Evolutionary conservation across 2,329 filamentous ascomycete species (phyloP).

Genomic region (Botrytis medusae): DNA sequence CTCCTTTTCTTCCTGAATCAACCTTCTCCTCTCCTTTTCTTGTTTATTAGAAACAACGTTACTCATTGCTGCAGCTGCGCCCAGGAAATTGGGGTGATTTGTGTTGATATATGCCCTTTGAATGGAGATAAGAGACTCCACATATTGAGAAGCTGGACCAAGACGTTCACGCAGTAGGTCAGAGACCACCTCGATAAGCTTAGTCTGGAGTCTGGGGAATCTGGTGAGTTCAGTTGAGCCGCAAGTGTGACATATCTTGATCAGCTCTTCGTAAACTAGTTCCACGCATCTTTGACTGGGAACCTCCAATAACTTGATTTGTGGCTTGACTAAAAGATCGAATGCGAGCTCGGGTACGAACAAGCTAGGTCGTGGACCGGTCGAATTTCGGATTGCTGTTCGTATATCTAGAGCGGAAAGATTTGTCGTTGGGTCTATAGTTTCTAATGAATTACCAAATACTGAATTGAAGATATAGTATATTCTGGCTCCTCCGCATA

Average conservation of each 20-base stretch:
- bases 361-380: slow-evolving; percentile 88
- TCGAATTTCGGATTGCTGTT: slow-evolving; percentile 97
- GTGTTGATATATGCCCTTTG: slow-evolving; percentile 99
- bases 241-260: slow-evolving; percentile 99
- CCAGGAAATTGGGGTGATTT: slow-evolving; percentile 97
- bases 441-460: slow-evolving; percentile 93
- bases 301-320: slow-evolving; percentile 94
- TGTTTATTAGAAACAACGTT: slow-evolving; percentile 94
- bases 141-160: slow-evolving; percentile 84
- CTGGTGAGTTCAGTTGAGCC: slow-evolving; percentile 90
- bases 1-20: slow-evolving; percentile 79
- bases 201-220: slow-evolving; percentile 90
- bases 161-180: slow-evolving; percentile 90
- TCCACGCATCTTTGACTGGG: slow-evolving; percentile 96
- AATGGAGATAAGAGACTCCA: slow-evolving; percentile 95
- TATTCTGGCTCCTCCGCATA: slow-evolving; percentile 40
- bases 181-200: slow-evolving; percentile 97
- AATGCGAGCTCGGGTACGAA: slow-evolving; percentile 98
- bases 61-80: slow-evolving; percentile 94
- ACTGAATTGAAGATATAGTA: slow-evolving; percentile 42
- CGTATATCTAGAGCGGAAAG: slow-evolving; percentile 92
- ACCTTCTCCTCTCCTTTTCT: slow-evolving; percentile 81
- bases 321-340: slow-evolving; percentile 94
- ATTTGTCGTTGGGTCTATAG: slow-evolving; percentile 94
- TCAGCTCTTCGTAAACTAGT: slow-evolving; percentile 96